Evolutionary conservation across 139 green algal species (phyloP), one percentile per base, ranked within the genome.

Genomic region (Closterium sp.): DNA sequence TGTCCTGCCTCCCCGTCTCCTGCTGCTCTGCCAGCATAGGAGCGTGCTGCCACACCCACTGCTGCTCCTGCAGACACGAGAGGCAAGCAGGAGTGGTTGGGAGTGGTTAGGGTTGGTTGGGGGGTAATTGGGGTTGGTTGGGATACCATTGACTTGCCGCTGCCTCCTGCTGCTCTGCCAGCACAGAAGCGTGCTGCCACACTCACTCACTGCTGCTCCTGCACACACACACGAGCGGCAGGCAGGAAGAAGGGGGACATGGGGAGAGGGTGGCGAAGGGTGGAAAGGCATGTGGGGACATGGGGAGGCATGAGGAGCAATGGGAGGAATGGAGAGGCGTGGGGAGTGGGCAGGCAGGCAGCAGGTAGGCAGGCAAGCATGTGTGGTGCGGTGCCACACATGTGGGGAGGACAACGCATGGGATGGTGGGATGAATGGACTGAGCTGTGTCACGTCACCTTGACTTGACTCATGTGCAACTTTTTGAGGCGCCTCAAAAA

Each of bases 41-140:
- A 17, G 85, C 85, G n/a, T 90, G 42, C 88, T 90, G 42, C 88
- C 88, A 90, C 38, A 90, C 30, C 88, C 88, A 90, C 88, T 89
- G 21, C 27, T 90, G 88, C 88, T 90, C 88, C 88, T 87, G 85
- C 85, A 29, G 2, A 21, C 84, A 31, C 3, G 2, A 3, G 32
- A 3, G 32, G 32, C 3, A 7, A 3, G 32, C 3, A 7, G 32
- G 38, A 50, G 38, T 50, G 38, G 38, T 50, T 50, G 86, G 28
- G 30, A 22, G n/a, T 28, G 19, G 28, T 29, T 34, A 0, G 3
- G 19, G 4, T 4, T 22, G 38, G 38, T 50, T 50, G 38, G 34
- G 34, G 34, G 9, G 34, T 10, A 6, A 42, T 42, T 42, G 34
- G 34, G 34, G 9, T 4, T 42, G 34, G 6, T 42, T 42, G 34